Base-by-base conservation (phyloP, 2,329 filamentous ascomycete genomes). In the Botryotinia globosa region DNA sequence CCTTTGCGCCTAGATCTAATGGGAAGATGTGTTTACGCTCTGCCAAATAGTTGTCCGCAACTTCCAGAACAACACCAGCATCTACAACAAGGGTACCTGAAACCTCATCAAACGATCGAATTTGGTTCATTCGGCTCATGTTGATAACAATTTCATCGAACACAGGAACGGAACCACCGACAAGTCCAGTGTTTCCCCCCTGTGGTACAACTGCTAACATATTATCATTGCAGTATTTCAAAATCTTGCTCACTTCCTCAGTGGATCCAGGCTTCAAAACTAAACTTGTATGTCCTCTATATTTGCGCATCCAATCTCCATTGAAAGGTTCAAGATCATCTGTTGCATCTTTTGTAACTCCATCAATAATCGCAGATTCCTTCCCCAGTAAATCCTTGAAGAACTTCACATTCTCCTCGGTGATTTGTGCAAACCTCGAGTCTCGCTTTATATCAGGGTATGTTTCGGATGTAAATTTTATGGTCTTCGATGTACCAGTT, bases 241-340 rank as follows among this genome's bases (percentile, higher is more conserved):
- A 83, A 74, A 98, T 91, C 83, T 92, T 88, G 88, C 94, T 97
- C 78, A 98, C 93, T 83, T 99, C 91, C 79, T 95, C 90, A 0
- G 93, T 95, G 25, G 89, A 92, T 69, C 87, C 88, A 18, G 96
- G 96, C 83, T 94, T 97, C 75, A 99, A 84, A 7, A 98, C 94
- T 39, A 99, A 85, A 80, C 91, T 90, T 74, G 93, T 90, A 83
- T 98, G 94, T 44, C 96, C 97, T 74, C 93, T 91, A 85, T 97
- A 99, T 84, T 99, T 99, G 83, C 93, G 91, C 94, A 99, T 98
- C 96, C 97, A 99, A 84, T 99, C 96, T 81, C 91, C 90, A 83
- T 99, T 99, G 87, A 94, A 99, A 12, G 92, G 88, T 81, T 96
- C 93, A 76, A 98, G 87, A 80, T 98, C 96, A 78, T 93, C 92